phyloP scores from a whole-genome alignment of 2,329 filamentous ascomycete genomes.

The Aspergillus floridensis region DNA sequence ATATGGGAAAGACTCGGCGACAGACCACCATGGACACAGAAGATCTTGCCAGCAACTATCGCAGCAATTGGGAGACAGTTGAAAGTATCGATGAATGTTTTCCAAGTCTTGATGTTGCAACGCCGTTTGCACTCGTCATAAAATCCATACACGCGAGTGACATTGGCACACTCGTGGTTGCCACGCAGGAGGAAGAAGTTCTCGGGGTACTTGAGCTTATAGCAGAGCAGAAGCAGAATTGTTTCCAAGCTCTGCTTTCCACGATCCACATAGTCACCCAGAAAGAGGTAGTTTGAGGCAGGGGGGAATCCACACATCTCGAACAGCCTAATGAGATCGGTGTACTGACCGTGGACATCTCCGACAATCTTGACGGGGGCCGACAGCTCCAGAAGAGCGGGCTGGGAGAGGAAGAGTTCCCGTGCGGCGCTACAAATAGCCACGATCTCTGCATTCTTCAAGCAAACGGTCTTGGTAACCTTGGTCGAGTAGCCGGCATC shows the following conservation, averaged over 20 bases:
- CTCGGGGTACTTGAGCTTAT: conserved; percentile 95
- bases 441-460: conserved; percentile 96
- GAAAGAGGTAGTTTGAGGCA: conserved; percentile 85
- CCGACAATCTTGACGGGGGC: conserved; percentile 97
- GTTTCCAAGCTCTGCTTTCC: conserved; percentile 96
- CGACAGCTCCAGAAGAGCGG: conserved; percentile 84
- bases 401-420: conserved; percentile 87
- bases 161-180: conserved; percentile 95
- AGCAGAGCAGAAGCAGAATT: conserved; percentile 86
- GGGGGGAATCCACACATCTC: conserved; percentile 98
- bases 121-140: conserved; percentile 97
- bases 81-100: conserved; percentile 95
- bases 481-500: conserved; percentile 96
- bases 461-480: conserved; percentile 92
- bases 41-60: conserved; percentile 97
- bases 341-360: conserved; percentile 95
- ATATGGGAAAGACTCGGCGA: conserved; percentile 92
- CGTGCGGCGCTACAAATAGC: conserved; percentile 87
- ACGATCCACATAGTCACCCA: conserved; percentile 94
- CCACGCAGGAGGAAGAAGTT: conserved; percentile 95
- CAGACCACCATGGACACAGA: conserved; percentile 92
- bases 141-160: conserved; percentile 93
- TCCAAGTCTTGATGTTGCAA: conserved; percentile 97
- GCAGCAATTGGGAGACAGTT: conserved; percentile 92
- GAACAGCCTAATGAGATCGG: conserved; percentile 92